Evolutionary conservation across 306 rosid genomes (phyloP), one percentile per base, ranked within the genome.

Genomic region (Cicer pinnatifidum): DNA sequence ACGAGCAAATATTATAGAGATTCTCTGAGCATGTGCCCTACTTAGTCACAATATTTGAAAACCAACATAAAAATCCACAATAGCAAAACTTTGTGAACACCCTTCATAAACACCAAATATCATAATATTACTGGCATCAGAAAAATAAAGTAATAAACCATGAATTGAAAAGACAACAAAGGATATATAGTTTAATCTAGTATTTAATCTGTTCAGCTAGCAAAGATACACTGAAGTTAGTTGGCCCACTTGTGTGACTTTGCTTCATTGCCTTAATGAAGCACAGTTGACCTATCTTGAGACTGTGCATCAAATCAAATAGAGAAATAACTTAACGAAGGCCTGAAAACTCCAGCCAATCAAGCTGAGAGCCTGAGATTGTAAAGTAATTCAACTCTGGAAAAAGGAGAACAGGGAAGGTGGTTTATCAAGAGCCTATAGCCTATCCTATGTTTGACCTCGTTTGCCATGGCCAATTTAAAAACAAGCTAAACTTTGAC

Each of bases 321-420:
- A 59, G 69, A 37, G 12, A 61, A 61, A 20, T 38, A 57, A 19
- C 37, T 56, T 56, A 20, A 41, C 11, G 6, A 45, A 11, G 38
- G 45, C 69, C 33, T 60, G 41, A 71, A 71, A 48, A 57, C 37
- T 33, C 60, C 48, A 35, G 56, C 3, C 78, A 73, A 61, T 20
- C 71, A 62, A 62, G 73, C 37, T 63, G 68, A 71, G 44, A 33
- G 11, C 67, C 13, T 63, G 73, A 71, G 52, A 33, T n/a, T n/a
- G 43, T 35, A 38, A 33, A 59, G 44, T 59, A 33, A 28, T 12
- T n/a, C 67, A 60, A 60, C 45, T 8, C 11, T 37, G 45, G 17
- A 35, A 28, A 3, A n/a, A 11, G 67, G 19, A 19, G 45, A 60
- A 38, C 67, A n/a, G 6, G 67, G 20, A 60, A 37, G 10, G 19